phyloP scores from a whole-genome alignment of 345 rosid species.

The Populus tremula region DNA sequence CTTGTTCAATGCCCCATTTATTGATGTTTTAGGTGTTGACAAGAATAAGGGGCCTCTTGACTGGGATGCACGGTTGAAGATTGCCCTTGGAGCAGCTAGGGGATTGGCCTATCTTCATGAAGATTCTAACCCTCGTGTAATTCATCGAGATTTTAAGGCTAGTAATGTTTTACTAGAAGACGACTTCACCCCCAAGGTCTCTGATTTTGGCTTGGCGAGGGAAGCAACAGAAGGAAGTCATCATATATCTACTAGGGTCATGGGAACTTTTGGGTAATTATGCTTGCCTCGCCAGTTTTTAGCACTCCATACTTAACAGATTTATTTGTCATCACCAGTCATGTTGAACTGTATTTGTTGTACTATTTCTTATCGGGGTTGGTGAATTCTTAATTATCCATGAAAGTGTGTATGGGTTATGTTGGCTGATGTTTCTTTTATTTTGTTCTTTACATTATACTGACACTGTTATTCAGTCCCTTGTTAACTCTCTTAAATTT shows the following conservation, averaged over 20 bases:
- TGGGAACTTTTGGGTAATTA: slow-evolving; percentile 98
- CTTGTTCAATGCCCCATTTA: not conserved
- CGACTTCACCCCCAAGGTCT: slow-evolving; percentile 95
- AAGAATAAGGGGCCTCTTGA: slow-evolving; percentile 72
- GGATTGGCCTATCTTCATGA: slow-evolving; percentile 99
- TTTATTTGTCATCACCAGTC: not conserved
- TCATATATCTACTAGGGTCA: slow-evolving; percentile 93
- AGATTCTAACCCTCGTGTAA: slow-evolving; percentile 97
- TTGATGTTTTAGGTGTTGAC: slow-evolving; percentile 49
- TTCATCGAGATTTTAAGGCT: slow-evolving; percentile 98
- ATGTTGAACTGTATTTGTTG: not conserved
- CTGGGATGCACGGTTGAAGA: slow-evolving; percentile 95
- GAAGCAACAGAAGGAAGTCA: slow-evolving; percentile 99
- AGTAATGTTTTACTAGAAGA: slow-evolving; percentile 84
- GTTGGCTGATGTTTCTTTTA: not conserved
- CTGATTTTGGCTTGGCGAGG: slow-evolving; percentile 98
- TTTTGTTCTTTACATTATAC: not conserved
- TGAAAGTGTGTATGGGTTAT: not conserved
- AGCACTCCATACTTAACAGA: not conserved
- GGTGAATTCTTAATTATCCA: not conserved
- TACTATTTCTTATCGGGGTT: not conserved
- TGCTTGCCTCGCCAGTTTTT: not conserved
- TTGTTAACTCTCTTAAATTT: not conserved
- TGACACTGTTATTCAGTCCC: not conserved
- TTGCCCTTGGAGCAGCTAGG: slow-evolving; percentile 99